Conservation (phyloP, 179 eudicot genomes). For the Pouteria campechiana region DNA sequence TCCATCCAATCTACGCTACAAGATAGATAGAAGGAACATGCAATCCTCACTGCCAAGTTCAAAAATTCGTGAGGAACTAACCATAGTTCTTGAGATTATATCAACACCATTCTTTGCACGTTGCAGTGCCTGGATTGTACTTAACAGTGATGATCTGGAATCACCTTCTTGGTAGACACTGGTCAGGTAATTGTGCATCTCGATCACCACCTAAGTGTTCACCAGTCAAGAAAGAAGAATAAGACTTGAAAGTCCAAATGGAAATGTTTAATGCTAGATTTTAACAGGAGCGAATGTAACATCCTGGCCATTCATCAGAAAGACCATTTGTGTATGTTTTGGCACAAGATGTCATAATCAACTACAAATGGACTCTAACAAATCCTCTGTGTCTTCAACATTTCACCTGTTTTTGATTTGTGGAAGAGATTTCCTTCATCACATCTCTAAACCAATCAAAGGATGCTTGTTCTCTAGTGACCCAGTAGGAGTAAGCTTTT, state of each 20-base stretch:
- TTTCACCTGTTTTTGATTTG: slow-evolving; percentile 4
- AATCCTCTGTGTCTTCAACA: no score
- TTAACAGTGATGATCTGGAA: slow-evolving; percentile 21
- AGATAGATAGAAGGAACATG: not conserved
- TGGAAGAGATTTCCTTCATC: slow-evolving; percentile 9
- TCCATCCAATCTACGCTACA: no score
- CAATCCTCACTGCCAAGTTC: not conserved
- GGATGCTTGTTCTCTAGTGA: slow-evolving; percentile 31
- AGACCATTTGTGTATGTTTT: no score
- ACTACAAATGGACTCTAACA: no score
- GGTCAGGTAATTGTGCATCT: slow-evolving; percentile 23
- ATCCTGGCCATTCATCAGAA: no score
- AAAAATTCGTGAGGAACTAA: not conserved
- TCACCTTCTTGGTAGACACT: slow-evolving; percentile 16
- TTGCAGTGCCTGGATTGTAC: slow-evolving; percentile 12
- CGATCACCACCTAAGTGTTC: no score
- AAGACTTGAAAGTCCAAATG: no score
- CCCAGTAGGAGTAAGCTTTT: slow-evolving; percentile 26
- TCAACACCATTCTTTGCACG: slow-evolving; percentile 18
- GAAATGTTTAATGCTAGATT: no score
- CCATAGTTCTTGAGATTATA: slow-evolving; percentile 19
- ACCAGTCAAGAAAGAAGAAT: no score
- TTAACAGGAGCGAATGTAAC: no score
- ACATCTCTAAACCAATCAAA: slow-evolving; percentile 25
- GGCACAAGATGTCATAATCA: no score